Evolutionary conservation across 768 basidiomycete species (phyloP), one percentile per base, ranked within the genome.

Genomic region (Jaapia argillacea): DNA sequence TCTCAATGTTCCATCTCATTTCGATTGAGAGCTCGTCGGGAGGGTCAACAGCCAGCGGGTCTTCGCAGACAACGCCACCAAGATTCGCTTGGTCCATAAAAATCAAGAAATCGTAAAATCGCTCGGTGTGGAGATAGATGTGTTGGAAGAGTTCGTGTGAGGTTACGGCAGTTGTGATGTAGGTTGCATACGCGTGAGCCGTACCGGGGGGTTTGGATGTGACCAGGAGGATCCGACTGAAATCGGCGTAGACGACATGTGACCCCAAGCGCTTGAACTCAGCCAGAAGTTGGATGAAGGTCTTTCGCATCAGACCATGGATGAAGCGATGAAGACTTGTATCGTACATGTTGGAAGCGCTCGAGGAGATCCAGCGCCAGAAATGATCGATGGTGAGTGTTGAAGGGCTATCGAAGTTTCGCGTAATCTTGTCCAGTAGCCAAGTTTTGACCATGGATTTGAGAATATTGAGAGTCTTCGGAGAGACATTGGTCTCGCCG

Each of bases 51-150:
- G 83, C 82, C 16, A 77, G 57, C 0, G 89, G 83, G 49, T 91
- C 71, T 54, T 84, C 77, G 54, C 87, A 91, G n/a, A 90, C 74
- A 44, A 98, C 73, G 2, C 88, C 92, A 14, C 85, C 89, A 57
- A 83, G 78, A 60, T 98, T 99, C 23, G 90, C 88, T 10, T 80
- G 71, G 62, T 99, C 96, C 91, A 98, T 91, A 73, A 89, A 94
- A 22, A 97, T 67, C 6, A 98, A 65, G 57, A 87, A 90, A 64
- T 98, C 91, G 65, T 93, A 99, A 65, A 85, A 96, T 4, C 83
- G 75, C 22, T 86, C 81, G 16, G 91, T 85, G 36, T 83, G 72
- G 46, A 99, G 74, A 56, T 84, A 84, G 23, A 98, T 71, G 48
- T 96, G 90, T 53, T 93, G 85, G 70, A 99, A 99, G 12, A 99